Evolutionary conservation across 345 rosid species (phyloP), one percentile per base, ranked within the genome.

Genomic region (Citrus cavaleriei): DNA sequence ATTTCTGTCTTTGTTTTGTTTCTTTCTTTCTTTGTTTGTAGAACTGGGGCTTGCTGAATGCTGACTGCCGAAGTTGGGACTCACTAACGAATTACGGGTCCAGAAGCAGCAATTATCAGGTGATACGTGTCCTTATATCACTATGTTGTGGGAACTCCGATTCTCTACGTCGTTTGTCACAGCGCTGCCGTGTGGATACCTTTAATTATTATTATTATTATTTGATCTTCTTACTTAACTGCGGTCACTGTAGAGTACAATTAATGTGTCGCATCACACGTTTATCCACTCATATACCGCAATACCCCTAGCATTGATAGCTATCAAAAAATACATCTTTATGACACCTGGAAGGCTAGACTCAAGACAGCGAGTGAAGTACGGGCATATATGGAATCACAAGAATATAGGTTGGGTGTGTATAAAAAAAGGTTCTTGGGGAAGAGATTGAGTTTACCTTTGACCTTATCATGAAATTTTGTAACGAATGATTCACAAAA

Each of bases 351-450:
- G 73, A 59, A 70, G 64, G 51, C 5, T n/a, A 55, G 2, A 14
- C 8, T 3, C 10, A 4, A 1, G 10, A 57, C 19, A 35, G 18
- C 57, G 61, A 34, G 12, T 21, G 30, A 55, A 30, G 0, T 32
- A 19, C 25, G 82, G 84, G 81, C 60, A 66, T 38, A 62, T 55
- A 59, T 1, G 80, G 68, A 38, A 72, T 37, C 9, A 9, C 14
- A 14, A 3, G 3, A 2, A n/a, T 35, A 4, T 34, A 5, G 32
- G 3, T 7, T 54, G 60, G 28, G 42, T 77, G 82, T 77, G 80
- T 79, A 84, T 85, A 87, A 78, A 82, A 82, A 82, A 24, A 3
- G 70, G 57, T 63, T 2, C 49, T 25, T 22, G 32, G 72, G 24
- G 4, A 14, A 8, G 18, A 0, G 38, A 3, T 16, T 64, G n/a